These are phyloP conservation scores for Micractinium sp. DNA, from an alignment of 139 green algal genomes.

Conservation along the genomic window DNA sequence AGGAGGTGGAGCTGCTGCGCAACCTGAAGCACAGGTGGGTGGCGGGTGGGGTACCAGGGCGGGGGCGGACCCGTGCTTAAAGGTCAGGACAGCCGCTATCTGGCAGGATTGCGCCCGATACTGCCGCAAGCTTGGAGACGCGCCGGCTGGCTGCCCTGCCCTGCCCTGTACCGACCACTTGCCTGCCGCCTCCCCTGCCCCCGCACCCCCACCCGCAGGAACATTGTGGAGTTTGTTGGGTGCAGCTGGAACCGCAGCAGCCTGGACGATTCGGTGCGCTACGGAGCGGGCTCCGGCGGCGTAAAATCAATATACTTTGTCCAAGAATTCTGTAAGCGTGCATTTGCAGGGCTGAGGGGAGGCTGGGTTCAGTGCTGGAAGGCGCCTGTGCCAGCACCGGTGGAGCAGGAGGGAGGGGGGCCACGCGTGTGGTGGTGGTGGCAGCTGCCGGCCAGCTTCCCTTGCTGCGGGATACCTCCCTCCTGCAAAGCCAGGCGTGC, in stretches of 20 bases:
- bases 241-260: constrained; percentile 8
- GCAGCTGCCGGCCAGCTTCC: not conserved
- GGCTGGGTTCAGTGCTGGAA: not conserved
- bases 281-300: constrained; percentile 26
- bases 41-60: no score
- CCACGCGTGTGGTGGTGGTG: no score
- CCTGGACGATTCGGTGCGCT: constrained; percentile 3
- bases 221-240: constrained; percentile 49
- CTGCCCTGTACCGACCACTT: not conserved
- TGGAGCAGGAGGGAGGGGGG: not conserved
- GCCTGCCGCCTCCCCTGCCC: not conserved
- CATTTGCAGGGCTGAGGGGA: not conserved
- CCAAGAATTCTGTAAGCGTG: constrained; percentile 55
- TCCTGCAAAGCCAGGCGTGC: no score
- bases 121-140: no score
- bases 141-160: no score
- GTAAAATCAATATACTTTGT: constrained; percentile 60
- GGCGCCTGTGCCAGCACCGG: not conserved
- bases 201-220: not conserved
- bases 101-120: no score
- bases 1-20: constrained; percentile 71
- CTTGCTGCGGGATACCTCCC: no score
- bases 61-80: no score
- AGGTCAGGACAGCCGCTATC: no score
- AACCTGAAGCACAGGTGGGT: constrained; percentile 64